Evolutionary conservation across 441 rosid genomes (phyloP), one percentile per base, ranked within the genome.

Genomic region (Flueggea neowawraea): DNA sequence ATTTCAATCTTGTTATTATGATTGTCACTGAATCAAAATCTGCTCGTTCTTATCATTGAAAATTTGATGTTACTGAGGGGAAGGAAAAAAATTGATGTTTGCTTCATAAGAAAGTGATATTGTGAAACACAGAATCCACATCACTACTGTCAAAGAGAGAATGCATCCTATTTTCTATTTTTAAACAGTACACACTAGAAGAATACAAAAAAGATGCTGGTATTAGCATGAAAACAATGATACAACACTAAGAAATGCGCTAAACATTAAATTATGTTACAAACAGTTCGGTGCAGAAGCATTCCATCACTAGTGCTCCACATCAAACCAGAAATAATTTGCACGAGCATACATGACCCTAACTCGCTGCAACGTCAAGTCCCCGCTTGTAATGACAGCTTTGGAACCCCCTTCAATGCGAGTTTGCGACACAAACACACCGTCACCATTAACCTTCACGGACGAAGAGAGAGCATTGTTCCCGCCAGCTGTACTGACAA

Each of bases 391-490:
- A 50, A 79, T 74, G 33, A 95, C 93, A 43, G 99, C 97, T 75
- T 84, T 86, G 12, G 92, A 90, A 45, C 97, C 96, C 62, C 97
- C 99, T 70, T 94, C 96, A 4, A 94, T 89, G 67, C 95, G 81
- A 39, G 98, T 95, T 73, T 79, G 87, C 17, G 79, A 75, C 58
- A 94, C 97, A 2, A 65, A 77, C 31, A 90, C 95, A 5, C 96
- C 75, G 65, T 84, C 68, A 9, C 85, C 76, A 3, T 74, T 62
- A 31, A 64, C 70, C 65, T 81, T 77, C 61, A 73, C 68, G 6
- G 75, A 55, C 51, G 91, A 66, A 17, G 81, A 65, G 1, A 79
- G 16, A 52, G 71, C 58, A 62, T 67, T 69, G 43, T 48, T 43
- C 33, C 75, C 67, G 16, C 80, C 71, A 10, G 97, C 96, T 1